A percentile compares a stretch with the other conserved stretches of the same genome.
Evolutionary conservation across 176 grass and related monocot genomes (phyloP).

Genomic region (Rhynchospora pubera): DNA sequence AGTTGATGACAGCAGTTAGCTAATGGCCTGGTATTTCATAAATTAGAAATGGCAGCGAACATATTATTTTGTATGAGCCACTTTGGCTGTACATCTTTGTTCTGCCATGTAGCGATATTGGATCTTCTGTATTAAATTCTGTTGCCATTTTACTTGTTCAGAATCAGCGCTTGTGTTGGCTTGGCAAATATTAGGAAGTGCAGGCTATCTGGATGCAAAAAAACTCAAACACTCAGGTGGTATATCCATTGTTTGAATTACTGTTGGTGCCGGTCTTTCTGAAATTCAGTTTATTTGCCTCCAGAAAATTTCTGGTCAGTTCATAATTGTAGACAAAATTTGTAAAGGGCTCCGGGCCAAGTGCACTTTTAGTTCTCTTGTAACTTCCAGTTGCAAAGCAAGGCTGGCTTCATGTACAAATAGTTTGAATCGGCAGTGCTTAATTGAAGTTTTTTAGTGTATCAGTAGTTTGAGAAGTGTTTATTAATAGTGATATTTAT

Average conservation of each 20-base stretch:
- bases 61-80: not conserved
- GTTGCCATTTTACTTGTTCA: not conserved
- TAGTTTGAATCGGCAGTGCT: not conserved
- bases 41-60: not conserved
- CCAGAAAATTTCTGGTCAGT: not conserved
- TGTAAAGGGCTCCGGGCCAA: not conserved
- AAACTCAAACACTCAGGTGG: not conserved
- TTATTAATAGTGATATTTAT: constrained; percentile 3
- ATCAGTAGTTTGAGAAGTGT: not conserved
- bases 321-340: not conserved
- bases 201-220: not conserved
- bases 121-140: not conserved
- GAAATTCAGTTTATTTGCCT: not conserved
- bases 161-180: not conserved
- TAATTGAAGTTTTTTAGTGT: not conserved
- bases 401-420: constrained; percentile 13
- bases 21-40: not conserved
- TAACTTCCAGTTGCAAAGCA: constrained; percentile 12
- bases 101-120: not conserved
- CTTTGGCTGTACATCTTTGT: not conserved
- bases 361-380: constrained; percentile 4
- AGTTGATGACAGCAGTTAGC: not conserved
- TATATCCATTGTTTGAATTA: not conserved
- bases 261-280: not conserved
- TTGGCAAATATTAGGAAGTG: constrained; percentile 11